Percentiles rank a stretch among this genome's conserved stretches.
These are phyloP conservation scores for Knufia fluminis DNA, from an alignment of 2,329 filamentous ascomycete genomes.

Conservation along the genomic window DNA sequence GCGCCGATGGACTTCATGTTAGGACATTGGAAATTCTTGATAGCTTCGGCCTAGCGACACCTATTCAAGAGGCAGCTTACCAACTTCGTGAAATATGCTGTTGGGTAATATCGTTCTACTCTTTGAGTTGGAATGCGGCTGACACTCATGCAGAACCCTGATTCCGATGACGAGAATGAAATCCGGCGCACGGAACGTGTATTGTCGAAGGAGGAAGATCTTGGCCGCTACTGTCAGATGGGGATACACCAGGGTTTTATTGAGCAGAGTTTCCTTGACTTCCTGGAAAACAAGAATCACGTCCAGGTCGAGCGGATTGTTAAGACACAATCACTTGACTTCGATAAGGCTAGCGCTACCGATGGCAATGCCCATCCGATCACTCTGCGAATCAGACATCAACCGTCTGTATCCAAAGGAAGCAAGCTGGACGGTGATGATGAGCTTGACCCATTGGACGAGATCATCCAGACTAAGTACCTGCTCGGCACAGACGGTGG, in stretches of 20 bases:
- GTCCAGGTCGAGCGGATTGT: not conserved
- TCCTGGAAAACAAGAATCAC: not conserved
- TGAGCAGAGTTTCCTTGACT: not conserved
- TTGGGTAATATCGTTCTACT: constrained; percentile 32
- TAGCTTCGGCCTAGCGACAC: constrained; percentile 56
- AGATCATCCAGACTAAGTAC: constrained; percentile 1
- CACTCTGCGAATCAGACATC: not conserved
- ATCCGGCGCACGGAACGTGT: not conserved
- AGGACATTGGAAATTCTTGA: constrained; percentile 63
- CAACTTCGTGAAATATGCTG: constrained; percentile 55
- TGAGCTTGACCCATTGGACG: not conserved
- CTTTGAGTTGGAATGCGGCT: not conserved
- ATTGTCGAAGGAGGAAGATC: not conserved
- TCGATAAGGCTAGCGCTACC: not conserved
- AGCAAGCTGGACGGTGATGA: too few relatives aligned
- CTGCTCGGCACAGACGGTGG: constrained; percentile 13
- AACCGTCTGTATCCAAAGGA: too few relatives aligned
- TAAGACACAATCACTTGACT: not conserved
- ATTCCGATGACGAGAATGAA: not conserved
- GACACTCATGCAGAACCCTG: not conserved
- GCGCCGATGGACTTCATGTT: constrained; percentile 50
- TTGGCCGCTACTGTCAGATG: not conserved
- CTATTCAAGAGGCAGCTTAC: constrained; percentile 55
- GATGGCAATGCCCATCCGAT: not conserved
- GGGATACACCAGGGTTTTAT: not conserved